Evolutionary conservation across 192 early-diverging fungal genomes (phyloP).

Genomic region (Phycomyces blakesleeanus): DNA sequence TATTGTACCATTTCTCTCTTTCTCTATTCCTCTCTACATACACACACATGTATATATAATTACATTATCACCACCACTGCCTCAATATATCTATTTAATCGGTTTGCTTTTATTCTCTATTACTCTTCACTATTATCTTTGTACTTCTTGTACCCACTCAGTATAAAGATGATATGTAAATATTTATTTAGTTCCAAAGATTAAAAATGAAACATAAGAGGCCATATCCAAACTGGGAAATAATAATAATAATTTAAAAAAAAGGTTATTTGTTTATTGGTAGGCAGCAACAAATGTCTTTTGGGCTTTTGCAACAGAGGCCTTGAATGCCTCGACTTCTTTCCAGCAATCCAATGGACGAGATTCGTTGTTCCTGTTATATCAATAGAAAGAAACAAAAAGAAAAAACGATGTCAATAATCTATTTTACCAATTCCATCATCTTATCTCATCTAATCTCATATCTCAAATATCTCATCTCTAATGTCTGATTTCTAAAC

Average conservation of each 20-base stretch:
- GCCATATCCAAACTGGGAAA: too few relatives aligned
- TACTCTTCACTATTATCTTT: neutral
- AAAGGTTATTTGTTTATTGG: slow-evolving; percentile 17
- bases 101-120: neutral
- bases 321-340: slow-evolving; percentile 35
- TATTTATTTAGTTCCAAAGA: too few relatives aligned
- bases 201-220: too few relatives aligned
- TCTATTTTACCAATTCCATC: neutral
- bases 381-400: too few relatives aligned
- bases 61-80: neutral
- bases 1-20: too few relatives aligned
- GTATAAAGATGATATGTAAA: too few relatives aligned
- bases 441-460: too few relatives aligned
- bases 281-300: slow-evolving; percentile 29
- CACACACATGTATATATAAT: neutral
- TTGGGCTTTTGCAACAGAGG: slow-evolving; percentile 30
- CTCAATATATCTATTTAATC: neutral
- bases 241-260: too few relatives aligned
- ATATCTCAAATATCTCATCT: too few relatives aligned
- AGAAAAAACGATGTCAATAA: neutral
- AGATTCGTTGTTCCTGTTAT: slow-evolving; percentile 24
- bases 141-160: too few relatives aligned
- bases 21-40: too few relatives aligned
- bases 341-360: slow-evolving; percentile 36
- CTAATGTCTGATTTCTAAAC: too few relatives aligned